Evolutionary conservation across 331 rosid species (phyloP), one percentile per base, ranked within the genome.

Genomic region (Dryas integrifolia): DNA sequence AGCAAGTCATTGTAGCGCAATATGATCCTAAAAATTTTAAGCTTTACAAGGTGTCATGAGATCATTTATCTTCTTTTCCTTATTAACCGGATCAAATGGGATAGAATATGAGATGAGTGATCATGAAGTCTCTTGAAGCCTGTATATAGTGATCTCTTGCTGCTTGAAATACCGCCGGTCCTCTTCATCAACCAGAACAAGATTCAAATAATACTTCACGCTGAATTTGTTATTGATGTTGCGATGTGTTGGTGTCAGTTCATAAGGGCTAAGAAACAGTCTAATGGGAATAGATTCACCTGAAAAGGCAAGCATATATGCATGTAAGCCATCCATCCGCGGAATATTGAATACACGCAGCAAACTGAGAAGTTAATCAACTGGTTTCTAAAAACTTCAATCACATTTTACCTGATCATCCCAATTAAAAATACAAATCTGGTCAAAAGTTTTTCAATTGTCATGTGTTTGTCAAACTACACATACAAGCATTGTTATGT

Each of bases 241-340:
- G 47, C 89, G 92, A 73, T 90, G 92, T 0, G 96, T 92, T 0
- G 98, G 96, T 13, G 98, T 90, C 82, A 92, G 84, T 84, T 92
- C 98, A 18, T 92, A 90, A 13, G 98, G 96, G 59, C 96, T 92
- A 47, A 92, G 98, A 85, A 92, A 92, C 69, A 92, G 81, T 82
- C 96, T 86, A 75, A 92, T 88, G 41, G 98, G 98, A 80, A 92
- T 90, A 14, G 98, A 92, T 83, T 92, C 98, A 50, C 98, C 98
- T 92, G 88, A 60, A 62, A 67, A 74, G 76, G 9, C 30, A 66
- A 70, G 44, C 15, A 72, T 12, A 50, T 12, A 50, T 46, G 62
- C 69, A 30, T 53, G 65, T 70, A 50, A 77, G 72, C 74, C 45
- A 63, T 30, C 26, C 46, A 35, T 53, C 40, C 2, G 14, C 56